phyloP scores from a whole-genome alignment of 1,284 basidiomycete species.

The Heterobasidion irregulare region DNA sequence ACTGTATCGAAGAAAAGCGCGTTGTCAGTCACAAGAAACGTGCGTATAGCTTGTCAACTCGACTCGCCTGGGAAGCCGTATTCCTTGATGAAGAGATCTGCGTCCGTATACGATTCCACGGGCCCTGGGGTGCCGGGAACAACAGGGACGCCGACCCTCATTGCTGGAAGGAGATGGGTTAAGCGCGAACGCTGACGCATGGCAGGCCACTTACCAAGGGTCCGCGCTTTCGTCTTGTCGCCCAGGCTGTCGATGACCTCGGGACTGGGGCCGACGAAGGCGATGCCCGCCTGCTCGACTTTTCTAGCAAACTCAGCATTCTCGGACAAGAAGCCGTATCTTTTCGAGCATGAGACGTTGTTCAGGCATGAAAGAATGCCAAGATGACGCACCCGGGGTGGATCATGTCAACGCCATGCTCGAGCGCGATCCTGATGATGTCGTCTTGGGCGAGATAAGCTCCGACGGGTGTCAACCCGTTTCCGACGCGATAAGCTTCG shows the following conservation, averaged over 20 bases:
- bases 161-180: slow-evolving; percentile 39
- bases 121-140: slow-evolving; percentile 97
- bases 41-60: background rate
- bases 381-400: slow-evolving; percentile 74
- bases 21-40: background rate
- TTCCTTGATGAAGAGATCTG: slow-evolving; percentile 86
- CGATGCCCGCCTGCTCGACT: slow-evolving; percentile 95
- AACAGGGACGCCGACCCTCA: slow-evolving; percentile 87
- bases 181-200: too few species aligned
- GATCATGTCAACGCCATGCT: slow-evolving; percentile 99
- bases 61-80: slow-evolving; percentile 85
- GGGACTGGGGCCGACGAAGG: slow-evolving; percentile 94
- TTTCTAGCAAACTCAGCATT: slow-evolving; percentile 94
- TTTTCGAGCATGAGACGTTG: slow-evolving; percentile 20
- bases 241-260: slow-evolving; percentile 97
- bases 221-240: slow-evolving; percentile 97
- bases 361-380: background rate
- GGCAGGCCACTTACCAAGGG: slow-evolving; percentile 48
- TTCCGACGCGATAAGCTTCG: slow-evolving; percentile 97
- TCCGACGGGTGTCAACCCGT: slow-evolving; percentile 89
- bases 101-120: slow-evolving; percentile 79
- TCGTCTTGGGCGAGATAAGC: slow-evolving; percentile 98
- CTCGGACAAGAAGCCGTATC: slow-evolving; percentile 97
- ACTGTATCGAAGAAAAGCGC: slow-evolving; percentile 33
- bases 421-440: slow-evolving; percentile 90